Base-by-base conservation (phyloP, 805 yeast genomes). In the Teunomyces kruisii region DNA sequence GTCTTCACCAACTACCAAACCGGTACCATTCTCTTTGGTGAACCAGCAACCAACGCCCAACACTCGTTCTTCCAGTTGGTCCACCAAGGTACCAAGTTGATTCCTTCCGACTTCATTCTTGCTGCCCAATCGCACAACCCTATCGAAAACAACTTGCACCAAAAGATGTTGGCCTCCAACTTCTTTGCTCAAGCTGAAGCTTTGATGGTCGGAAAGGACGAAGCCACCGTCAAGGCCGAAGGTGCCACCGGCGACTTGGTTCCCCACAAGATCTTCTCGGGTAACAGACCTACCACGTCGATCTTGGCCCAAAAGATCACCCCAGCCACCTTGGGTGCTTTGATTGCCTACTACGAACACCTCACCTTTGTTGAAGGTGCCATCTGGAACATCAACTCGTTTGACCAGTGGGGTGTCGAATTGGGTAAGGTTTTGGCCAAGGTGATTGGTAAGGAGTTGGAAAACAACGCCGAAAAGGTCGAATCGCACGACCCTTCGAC, bases 341-440 rank as follows among this genome's bases (percentile, higher is more conserved):
- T 94, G 72, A 94, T 94, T 67, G 97, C 96, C 37, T 94, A 94
- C 82, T 94, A 94, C 77, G 99, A 94, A 76, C 97, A 90, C 68
- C 81, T 89, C 49, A 92, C 98, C 33, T 94, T 94, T 74, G 91
- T 91, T 48, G 99, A 94, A 76, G 99, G 99, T 75, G 99, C 99
- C 47, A 74, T 94, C 63, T 92, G 99, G 99, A 94, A 95, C 81
- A 91, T 94, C 78, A 94, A 94, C 84, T 92, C 98, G 14, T 94
- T 89, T 67, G 99, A 94, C 78, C 99, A 94, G 79, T 94, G 98
- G 96, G 99, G 99, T 73, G 99, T 94, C 62, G 99, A 94, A 77
- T 86, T 94, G 60, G 99, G 99, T 69, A 94, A 94, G 77, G 95
- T 86, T 43, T 82, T 94, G 65, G 99, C 99, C 65, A 94, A 94